Base-by-base conservation (phyloP, 177 flowering plant species). In the Telopea speciosissima region DNA sequence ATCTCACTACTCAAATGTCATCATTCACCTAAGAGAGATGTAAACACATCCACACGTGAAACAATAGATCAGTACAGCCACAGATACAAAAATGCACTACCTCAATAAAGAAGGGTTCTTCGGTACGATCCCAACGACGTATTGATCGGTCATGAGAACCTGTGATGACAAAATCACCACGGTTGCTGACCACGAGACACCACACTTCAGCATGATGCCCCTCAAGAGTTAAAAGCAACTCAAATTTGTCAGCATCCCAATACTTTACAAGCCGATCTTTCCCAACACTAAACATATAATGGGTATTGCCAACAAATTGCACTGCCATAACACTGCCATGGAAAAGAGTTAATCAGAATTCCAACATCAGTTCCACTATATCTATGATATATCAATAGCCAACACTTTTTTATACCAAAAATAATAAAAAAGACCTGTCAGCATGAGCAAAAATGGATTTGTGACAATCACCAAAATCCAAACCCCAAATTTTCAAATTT, bases 171-270 rank as follows among this genome's bases (percentile, higher is more conserved):
- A 90, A 96, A 83, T 96, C 97, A 72, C 98, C 98, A 81, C 88
- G 97, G 45, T 78, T 83, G 83, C 99, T 93, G 63, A 91, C 68
- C 63, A 96, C 82, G 63, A 96, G 92, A 71, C 98, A 91, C 90
- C 92, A 90, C 68, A 96, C 78, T 70, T 80, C 89, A 12, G 92
- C 89, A 83, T 93, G 98, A 77, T 96, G 99, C 60, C 99, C 99
- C 66, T 89, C 96, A 65, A 96, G 93, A 68, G 96, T 93, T 77
- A 93, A 85, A 79, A 96, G 94, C 80, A 91, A 79, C 82, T 96
- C 96, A 81, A 96, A 96, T 65, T 93, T 96, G 82, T 96, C 99
- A 52, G 97, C 98, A 85, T 96, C 99, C 98, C 99, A 96, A 77
- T 96, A 96, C 70, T 93, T 96, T 26, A 96, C 85, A 31, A 89